These are phyloP conservation scores for Agroathelia rolfsii DNA, from an alignment of 1,284 basidiomycete genomes.

Conservation along the genomic window DNA sequence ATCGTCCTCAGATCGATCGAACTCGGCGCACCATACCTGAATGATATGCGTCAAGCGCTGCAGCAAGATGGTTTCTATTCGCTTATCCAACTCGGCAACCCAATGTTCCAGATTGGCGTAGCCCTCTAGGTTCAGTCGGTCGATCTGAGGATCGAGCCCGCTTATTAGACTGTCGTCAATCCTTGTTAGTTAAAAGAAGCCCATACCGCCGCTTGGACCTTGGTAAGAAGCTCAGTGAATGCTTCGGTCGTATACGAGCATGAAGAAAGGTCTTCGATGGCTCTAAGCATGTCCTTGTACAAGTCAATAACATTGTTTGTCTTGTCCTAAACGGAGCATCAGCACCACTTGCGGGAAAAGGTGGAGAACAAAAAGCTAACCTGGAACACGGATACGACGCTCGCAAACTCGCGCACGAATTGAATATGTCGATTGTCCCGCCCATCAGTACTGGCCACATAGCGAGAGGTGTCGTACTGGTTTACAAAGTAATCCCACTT, in stretches of 20 bases:
- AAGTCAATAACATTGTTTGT: slow-evolving; percentile 89
- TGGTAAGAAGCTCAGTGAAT: slow-evolving; percentile 70
- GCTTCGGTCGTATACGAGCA: slow-evolving; percentile 81
- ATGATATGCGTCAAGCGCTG: slow-evolving; percentile 74
- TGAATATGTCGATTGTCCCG: slow-evolving; percentile 85
- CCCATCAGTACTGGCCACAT: slow-evolving; percentile 60
- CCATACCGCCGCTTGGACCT: slow-evolving; percentile 79
- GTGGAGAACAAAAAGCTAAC: slow-evolving; percentile 30
- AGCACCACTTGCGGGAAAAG: slow-evolving; percentile 1
- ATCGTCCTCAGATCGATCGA: slow-evolving; percentile 64
- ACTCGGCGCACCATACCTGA: slow-evolving; percentile 82
- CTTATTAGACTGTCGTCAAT: not conserved
- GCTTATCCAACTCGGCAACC: slow-evolving; percentile 83
- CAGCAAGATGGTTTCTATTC: slow-evolving; percentile 79
- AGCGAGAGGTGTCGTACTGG: slow-evolving; percentile 76
- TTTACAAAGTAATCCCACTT: slow-evolving; percentile 97
- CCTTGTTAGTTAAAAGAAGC: not conserved
- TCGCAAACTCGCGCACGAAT: slow-evolving; percentile 93
- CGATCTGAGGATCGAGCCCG: slow-evolving; percentile 52
- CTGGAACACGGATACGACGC: slow-evolving; percentile 81
- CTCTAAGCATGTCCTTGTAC: slow-evolving; percentile 76
- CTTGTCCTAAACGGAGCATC: slow-evolving; percentile 60
- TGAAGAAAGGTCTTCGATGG: slow-evolving; percentile 79
- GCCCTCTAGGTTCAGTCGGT: slow-evolving; percentile 90
- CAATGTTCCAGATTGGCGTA: slow-evolving; percentile 97